phyloP scores from a whole-genome alignment of 768 basidiomycete species.

The Russula brevipes region DNA sequence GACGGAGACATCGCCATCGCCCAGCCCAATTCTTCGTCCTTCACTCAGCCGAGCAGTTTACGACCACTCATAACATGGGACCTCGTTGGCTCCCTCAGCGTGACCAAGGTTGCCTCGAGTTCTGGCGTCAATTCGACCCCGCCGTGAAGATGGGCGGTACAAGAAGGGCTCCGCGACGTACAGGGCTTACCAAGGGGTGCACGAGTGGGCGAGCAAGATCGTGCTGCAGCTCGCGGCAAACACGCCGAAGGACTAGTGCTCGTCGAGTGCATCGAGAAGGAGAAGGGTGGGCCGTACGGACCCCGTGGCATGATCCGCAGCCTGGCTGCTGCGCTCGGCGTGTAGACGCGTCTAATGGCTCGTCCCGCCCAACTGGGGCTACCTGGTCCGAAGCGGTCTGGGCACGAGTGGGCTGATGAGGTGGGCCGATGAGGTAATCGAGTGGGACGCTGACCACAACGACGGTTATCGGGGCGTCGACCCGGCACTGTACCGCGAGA shows the following conservation, averaged over 20 bases:
- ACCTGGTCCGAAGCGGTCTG: background rate
- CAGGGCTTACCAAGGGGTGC: background rate
- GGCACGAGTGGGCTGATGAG: no score
- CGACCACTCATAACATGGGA: conserved; percentile 28
- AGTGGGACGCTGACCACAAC: background rate
- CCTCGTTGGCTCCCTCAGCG: conserved; percentile 18
- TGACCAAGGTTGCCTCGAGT: conserved; percentile 29
- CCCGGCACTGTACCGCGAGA: background rate
- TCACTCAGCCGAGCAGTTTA: conserved; percentile 33
- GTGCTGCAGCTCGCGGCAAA: conserved; percentile 8
- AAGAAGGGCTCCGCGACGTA: conserved; percentile 16
- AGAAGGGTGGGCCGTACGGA: conserved; percentile 3
- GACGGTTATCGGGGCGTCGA: conserved; percentile 10
- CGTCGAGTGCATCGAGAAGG: conserved; percentile 7
- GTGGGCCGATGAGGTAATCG: background rate
- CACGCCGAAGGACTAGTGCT: conserved; percentile 16
- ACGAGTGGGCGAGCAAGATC: conserved; percentile 16
- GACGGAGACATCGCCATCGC: background rate
- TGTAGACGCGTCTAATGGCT: conserved; percentile 8
- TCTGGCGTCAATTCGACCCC: conserved; percentile 24
- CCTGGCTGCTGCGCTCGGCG: conserved; percentile 14
- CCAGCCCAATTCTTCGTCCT: conserved; percentile 31
- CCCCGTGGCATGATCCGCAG: conserved; percentile 20
- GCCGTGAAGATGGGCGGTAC: conserved; percentile 4
- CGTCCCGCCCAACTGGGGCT: conserved; percentile 17